Conservation (phyloP, 23 red algal genomes). For the Gracilariopsis chorda region DNA sequence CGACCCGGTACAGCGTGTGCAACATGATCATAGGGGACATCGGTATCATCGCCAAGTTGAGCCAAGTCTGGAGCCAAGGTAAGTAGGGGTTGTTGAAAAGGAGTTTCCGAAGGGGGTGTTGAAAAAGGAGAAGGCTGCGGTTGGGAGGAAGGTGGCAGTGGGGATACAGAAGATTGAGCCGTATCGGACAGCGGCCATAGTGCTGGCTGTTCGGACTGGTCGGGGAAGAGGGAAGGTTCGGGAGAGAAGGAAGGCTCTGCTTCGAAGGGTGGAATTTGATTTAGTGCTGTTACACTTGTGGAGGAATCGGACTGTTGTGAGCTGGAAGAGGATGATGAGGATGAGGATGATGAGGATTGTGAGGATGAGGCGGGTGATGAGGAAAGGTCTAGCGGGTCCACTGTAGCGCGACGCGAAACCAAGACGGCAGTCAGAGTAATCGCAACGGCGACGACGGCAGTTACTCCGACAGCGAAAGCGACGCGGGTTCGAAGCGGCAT, state of each 20-base stretch:
- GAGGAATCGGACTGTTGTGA: neutral
- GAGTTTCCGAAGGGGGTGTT: neutral
- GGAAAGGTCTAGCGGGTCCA: neutral
- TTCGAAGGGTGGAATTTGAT: neutral
- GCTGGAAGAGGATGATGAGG: neutral
- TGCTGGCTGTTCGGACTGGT: neutral
- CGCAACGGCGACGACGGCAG: neutral
- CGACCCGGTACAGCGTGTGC: conserved; percentile 61
- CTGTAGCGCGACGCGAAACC: neutral
- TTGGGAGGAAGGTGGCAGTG: neutral
- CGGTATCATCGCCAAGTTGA: neutral
- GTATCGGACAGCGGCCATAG: neutral
- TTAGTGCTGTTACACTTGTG: neutral
- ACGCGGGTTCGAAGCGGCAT: neutral
- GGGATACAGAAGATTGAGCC: neutral
- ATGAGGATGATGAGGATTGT: neutral
- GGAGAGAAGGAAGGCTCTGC: neutral
- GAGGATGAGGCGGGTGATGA: no score
- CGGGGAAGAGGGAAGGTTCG: neutral
- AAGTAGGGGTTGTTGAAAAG: no score
- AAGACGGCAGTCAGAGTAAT: neutral
- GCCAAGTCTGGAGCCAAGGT: neutral
- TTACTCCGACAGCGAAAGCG: neutral
- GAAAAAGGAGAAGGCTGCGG: neutral
- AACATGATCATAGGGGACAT: conserved; percentile 55